phyloP scores from a whole-genome alignment of 1,139 yeast species.

The Taphrina deformans region DNA sequence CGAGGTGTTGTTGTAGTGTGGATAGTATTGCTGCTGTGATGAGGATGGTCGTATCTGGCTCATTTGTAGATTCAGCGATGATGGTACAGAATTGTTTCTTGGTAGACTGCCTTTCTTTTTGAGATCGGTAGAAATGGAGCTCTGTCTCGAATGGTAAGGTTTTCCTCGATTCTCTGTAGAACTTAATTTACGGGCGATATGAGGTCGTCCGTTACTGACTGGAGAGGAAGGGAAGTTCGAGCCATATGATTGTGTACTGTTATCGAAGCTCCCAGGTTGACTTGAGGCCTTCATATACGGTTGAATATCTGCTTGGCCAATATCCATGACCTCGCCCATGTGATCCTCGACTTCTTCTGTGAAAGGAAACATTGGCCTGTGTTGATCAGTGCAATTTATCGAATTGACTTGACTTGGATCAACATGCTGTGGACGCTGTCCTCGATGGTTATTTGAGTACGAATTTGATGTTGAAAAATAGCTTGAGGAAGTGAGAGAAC shows the following conservation, averaged over 20 bases:
- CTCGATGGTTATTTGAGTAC: not conserved
- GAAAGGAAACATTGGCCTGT: conserved; percentile 24
- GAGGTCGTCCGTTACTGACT: conserved; percentile 6
- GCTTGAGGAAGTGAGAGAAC: conserved; percentile 18
- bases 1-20: not conserved
- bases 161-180: conserved; percentile 2
- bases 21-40: conserved; percentile 1
- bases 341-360: conserved; percentile 24
- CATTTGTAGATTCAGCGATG: conserved; percentile 22
- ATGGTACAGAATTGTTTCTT: conserved; percentile 28
- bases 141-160: conserved; percentile 26
- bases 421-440: conserved; percentile 7
- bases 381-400: conserved; percentile 10
- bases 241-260: not conserved
- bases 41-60: conserved; percentile 18
- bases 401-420: conserved; percentile 22
- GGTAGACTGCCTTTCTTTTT: conserved; percentile 18
- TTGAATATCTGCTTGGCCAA: conserved; percentile 10
- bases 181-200: conserved; percentile 7
- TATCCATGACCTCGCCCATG: conserved; percentile 32
- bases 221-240: not conserved
- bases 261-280: not conserved
- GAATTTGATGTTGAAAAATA: conserved; percentile 18
- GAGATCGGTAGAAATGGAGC: conserved; percentile 8
- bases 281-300: not conserved